Conservation (phyloP, 257 asterid species). For the Gentiana straminea region DNA sequence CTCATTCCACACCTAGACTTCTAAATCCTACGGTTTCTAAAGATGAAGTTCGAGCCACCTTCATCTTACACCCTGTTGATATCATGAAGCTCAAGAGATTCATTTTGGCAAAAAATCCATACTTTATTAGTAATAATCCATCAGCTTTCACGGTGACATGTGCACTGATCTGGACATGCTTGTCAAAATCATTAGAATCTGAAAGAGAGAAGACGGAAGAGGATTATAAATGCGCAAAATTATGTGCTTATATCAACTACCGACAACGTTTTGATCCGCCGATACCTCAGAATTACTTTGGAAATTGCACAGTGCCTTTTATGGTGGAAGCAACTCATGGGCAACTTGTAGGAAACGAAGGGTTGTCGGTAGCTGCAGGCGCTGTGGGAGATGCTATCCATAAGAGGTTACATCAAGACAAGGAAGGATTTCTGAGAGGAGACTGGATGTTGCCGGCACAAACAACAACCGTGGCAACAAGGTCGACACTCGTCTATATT, state of each 20-base stretch:
- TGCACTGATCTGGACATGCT: constrained; percentile 31
- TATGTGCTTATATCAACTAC: background rate
- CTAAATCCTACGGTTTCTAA: constrained; percentile 8
- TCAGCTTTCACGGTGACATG: constrained; percentile 28
- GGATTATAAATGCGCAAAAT: constrained; percentile 22
- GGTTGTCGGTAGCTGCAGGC: background rate
- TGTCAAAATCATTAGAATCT: constrained; percentile 9
- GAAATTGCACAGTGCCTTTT: constrained; percentile 5
- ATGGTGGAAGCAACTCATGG: background rate
- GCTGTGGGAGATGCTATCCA: constrained; percentile 2
- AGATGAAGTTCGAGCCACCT: constrained; percentile 24
- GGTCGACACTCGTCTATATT: background rate
- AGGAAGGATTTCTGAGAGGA: constrained; percentile 4
- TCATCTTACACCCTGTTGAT: constrained; percentile 16
- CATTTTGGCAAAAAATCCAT: constrained; percentile 14
- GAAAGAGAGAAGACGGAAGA: constrained; percentile 13
- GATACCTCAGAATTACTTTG: constrained; percentile 6
- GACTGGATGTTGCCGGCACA: too few relatives aligned
- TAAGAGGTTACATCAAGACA: background rate
- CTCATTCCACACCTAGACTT: constrained; percentile 16
- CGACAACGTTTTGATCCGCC: constrained; percentile 6
- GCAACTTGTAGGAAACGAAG: background rate
- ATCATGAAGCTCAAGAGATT: constrained; percentile 21
- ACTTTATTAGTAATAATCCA: constrained; percentile 1
- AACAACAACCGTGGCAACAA: background rate